These are phyloP conservation scores for Verbascum thapsus DNA, from an alignment of 257 asterid genomes.

Conservation along the genomic window DNA sequence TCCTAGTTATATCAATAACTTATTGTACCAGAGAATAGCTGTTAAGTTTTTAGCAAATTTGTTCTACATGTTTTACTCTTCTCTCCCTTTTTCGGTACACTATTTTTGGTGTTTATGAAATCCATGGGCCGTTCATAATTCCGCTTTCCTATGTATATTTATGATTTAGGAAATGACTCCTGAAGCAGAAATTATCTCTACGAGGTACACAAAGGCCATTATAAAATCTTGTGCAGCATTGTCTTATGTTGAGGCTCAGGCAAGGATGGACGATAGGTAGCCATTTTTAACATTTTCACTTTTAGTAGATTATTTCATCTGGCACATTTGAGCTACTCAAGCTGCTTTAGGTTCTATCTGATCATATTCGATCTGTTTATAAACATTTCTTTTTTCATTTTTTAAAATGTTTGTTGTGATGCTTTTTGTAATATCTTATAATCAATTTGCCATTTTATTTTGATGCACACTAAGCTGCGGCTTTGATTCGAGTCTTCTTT, in stretches of 20 bases:
- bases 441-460: not conserved
- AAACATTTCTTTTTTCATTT: slow-evolving; percentile 20
- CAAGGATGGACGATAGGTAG: slow-evolving; percentile 98
- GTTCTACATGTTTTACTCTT: not conserved
- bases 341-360: slow-evolving; percentile 9
- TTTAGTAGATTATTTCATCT: not conserved
- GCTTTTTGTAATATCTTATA: slow-evolving; percentile 15
- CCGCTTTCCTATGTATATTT: slow-evolving; percentile 15
- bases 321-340: slow-evolving; percentile 9
- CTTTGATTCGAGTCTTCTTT: not conserved
- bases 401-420: slow-evolving; percentile 12
- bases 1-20: not conserved
- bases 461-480: slow-evolving; percentile 20
- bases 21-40: not conserved
- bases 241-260: slow-evolving; percentile 99
- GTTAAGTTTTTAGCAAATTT: slow-evolving; percentile 4
- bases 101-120: slow-evolving; percentile 11
- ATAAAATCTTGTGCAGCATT: slow-evolving; percentile 93
- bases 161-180: slow-evolving; percentile 90
- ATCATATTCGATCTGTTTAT: not conserved
- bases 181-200: slow-evolving; percentile 83
- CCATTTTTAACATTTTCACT: slow-evolving; percentile 12
- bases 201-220: slow-evolving; percentile 84
- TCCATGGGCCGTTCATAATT: slow-evolving; percentile 7
- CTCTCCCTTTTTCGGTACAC: not conserved